Evolutionary conservation across 2,329 filamentous ascomycete species (phyloP).

Genomic region (Neofusicoccum laricinum): DNA sequence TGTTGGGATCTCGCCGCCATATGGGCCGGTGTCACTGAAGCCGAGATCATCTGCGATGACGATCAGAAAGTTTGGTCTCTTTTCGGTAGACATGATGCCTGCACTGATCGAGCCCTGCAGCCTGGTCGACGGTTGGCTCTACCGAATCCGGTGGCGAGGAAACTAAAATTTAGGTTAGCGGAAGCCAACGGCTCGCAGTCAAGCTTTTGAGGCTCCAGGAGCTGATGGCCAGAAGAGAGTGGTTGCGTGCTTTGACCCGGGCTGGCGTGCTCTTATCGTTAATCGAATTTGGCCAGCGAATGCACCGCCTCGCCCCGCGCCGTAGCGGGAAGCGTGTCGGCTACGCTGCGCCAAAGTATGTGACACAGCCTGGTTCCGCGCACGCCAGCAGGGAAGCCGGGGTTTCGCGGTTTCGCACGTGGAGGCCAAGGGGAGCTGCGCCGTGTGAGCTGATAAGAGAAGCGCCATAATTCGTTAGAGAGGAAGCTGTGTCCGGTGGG

Average conservation of each 20-base stretch:
- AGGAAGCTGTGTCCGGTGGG: too few relatives aligned
- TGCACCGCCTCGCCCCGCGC: background rate
- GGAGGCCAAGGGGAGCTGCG: too few relatives aligned
- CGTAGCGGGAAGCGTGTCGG: too few relatives aligned
- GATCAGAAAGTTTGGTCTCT: slow-evolving; percentile 25
- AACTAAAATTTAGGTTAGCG: too few relatives aligned
- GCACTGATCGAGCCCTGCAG: background rate
- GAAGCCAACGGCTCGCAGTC: background rate
- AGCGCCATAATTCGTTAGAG: too few relatives aligned
- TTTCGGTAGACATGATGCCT: background rate
- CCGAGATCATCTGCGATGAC: slow-evolving; percentile 26
- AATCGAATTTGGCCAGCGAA: background rate
- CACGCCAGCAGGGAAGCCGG: background rate
- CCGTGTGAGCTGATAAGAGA: too few relatives aligned
- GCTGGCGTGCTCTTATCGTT: slow-evolving; percentile 4
- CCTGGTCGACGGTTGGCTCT: too few relatives aligned
- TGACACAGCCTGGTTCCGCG: background rate
- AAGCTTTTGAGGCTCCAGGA: background rate
- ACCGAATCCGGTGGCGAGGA: too few relatives aligned
- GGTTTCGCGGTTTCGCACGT: background rate
- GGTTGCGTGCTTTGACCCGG: background rate
- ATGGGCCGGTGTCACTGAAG: slow-evolving; percentile 17
- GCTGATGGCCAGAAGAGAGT: background rate
- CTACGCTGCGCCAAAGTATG: background rate
- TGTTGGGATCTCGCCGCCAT: slow-evolving; percentile 18